Conservation (phyloP, 495 filamentous ascomycete genomes). For the Cercophora samala region DNA sequence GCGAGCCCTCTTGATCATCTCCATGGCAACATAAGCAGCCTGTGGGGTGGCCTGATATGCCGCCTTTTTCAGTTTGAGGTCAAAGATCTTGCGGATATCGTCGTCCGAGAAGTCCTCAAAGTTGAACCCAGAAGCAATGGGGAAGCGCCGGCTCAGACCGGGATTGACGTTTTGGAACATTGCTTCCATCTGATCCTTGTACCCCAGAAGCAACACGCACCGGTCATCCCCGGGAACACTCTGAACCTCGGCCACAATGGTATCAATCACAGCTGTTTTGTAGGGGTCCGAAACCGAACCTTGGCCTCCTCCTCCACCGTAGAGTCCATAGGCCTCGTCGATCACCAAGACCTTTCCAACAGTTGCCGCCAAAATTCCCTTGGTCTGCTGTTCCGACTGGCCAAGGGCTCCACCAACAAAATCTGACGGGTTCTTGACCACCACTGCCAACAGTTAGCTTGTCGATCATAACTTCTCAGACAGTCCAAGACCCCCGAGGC, state of each 20-base stretch:
- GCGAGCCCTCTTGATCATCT: slow-evolving; percentile 49
- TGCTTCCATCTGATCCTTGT: slow-evolving; percentile 68
- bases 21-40: slow-evolving; percentile 46
- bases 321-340: slow-evolving; percentile 68
- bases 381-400: slow-evolving; percentile 66
- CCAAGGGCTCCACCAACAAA: slow-evolving; percentile 65
- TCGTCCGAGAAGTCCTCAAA: slow-evolving; percentile 68
- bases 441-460: slow-evolving; percentile 40
- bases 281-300: slow-evolving; percentile 47
- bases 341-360: slow-evolving; percentile 73
- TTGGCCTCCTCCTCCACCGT: slow-evolving; percentile 26
- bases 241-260: slow-evolving; percentile 81
- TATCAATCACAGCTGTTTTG: slow-evolving; percentile 67
- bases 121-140: slow-evolving; percentile 57
- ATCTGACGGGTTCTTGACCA: slow-evolving; percentile 70
- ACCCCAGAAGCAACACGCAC: slow-evolving; percentile 74
- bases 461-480: neutral
- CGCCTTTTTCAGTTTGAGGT: slow-evolving; percentile 52
- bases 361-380: slow-evolving; percentile 62
- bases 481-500: neutral
- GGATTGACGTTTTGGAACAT: slow-evolving; percentile 84
- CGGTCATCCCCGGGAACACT: slow-evolving; percentile 72
- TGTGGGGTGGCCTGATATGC: slow-evolving; percentile 43
- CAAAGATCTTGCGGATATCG: slow-evolving; percentile 57
- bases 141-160: slow-evolving; percentile 67